Evolutionary conservation across 306 rosid genomes (phyloP).

Genomic region (Castanea crenata): DNA sequence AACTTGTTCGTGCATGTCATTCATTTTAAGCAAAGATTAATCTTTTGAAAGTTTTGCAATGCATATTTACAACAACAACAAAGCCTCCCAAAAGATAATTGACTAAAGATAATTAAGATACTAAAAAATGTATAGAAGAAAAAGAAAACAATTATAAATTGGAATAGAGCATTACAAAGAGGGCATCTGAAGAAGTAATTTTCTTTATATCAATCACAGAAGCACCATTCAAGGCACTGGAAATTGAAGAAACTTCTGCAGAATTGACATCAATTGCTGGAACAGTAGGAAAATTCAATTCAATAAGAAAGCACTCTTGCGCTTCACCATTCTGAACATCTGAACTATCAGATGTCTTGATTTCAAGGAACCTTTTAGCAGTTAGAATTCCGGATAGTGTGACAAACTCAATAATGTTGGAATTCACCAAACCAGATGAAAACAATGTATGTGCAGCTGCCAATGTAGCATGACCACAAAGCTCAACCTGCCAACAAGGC

Average conservation of each 20-base stretch:
- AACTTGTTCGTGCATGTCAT: not conserved
- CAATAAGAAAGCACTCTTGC: constrained; percentile 33
- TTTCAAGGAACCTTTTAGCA: constrained; percentile 31
- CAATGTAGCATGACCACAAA: constrained; percentile 88
- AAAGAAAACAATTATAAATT: not conserved
- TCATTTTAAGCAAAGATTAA: not conserved
- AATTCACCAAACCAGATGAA: constrained; percentile 42
- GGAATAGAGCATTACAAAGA: constrained; percentile 44
- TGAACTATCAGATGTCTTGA: constrained; percentile 3
- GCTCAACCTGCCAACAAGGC: constrained; percentile 51
- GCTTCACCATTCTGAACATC: constrained; percentile 22
- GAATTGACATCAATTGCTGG: constrained; percentile 32
- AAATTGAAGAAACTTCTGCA: constrained; percentile 36
- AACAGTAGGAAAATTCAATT: constrained; percentile 49
- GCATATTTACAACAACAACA: not conserved
- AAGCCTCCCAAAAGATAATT: not conserved
- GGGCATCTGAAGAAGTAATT: constrained; percentile 15
- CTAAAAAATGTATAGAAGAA: constrained; percentile 1
- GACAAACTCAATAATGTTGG: constrained; percentile 48
- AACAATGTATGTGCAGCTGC: constrained; percentile 67
- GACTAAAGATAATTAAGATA: not conserved
- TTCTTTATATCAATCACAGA: constrained; percentile 42
- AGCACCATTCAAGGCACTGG: constrained; percentile 47
- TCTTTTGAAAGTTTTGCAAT: not conserved
- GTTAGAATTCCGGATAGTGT: constrained; percentile 69